Evolutionary conservation across 495 filamentous ascomycete genomes (phyloP).

Genomic region (Penicillium antarcticum): DNA sequence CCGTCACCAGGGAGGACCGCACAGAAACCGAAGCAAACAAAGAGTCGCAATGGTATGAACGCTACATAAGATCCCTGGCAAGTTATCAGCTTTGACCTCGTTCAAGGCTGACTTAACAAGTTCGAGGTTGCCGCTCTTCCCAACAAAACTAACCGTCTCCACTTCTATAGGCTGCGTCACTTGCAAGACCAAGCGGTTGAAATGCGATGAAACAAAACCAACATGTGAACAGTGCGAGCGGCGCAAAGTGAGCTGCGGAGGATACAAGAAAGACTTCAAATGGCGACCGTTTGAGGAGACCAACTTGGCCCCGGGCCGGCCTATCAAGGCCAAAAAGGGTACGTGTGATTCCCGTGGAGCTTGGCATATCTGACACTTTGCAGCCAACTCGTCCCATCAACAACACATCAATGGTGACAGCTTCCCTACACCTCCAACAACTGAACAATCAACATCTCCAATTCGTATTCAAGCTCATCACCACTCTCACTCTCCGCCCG

Average conservation of each 20-base stretch:
- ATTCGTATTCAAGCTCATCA: conserved; percentile 4
- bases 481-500: conserved; percentile 12
- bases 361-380: background rate
- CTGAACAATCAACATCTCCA: conserved; percentile 13
- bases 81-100: conserved; percentile 1
- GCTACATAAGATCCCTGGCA: background rate
- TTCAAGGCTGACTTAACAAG: background rate
- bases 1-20: conserved; percentile 26
- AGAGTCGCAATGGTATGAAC: conserved; percentile 76
- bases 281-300: conserved; percentile 76
- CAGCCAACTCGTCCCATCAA: background rate
- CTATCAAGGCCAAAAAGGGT: conserved; percentile 51
- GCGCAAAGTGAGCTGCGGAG: conserved; percentile 68
- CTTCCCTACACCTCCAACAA: conserved; percentile 17
- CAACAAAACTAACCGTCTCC: conserved; percentile 34
- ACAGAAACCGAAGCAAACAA: conserved; percentile 71
- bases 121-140: background rate
- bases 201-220: conserved; percentile 79
- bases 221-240: conserved; percentile 70
- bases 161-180: conserved; percentile 65
- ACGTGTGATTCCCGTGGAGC: conserved; percentile 2
- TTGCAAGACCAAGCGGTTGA: conserved; percentile 77
- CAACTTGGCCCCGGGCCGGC: conserved; percentile 48
- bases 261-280: conserved; percentile 83
- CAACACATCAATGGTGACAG: background rate